Percentiles rank a stretch among this genome's conserved stretches.
phyloP scores from a whole-genome alignment of 2,329 filamentous ascomycete species.

The Periconia digitata region DNA sequence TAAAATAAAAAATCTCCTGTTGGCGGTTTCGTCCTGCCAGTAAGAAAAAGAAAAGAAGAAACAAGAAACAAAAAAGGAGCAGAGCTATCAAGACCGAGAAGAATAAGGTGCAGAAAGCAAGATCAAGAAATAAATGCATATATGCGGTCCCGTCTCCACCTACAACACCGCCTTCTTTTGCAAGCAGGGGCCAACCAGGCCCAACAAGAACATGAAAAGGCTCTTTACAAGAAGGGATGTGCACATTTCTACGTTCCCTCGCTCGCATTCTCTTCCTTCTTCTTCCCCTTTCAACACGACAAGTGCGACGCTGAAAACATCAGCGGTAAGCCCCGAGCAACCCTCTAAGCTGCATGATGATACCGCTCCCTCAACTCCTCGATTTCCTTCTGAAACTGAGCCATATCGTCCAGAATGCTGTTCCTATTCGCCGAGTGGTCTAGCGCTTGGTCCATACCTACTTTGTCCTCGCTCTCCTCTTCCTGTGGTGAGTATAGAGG shows the following conservation, averaged over 20 bases:
- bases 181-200: no score
- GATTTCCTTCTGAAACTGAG: conserved; percentile 43
- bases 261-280: not conserved
- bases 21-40: no score
- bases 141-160: no score
- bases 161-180: no score
- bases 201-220: no score
- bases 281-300: not conserved
- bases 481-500: conserved; percentile 30
- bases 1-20: no score
- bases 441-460: not conserved
- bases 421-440: conserved; percentile 10
- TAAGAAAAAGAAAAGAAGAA: no score
- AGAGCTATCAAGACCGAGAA: no score
- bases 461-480: conserved; percentile 21
- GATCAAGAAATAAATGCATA: no score
- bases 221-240: not conserved
- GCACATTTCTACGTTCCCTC: not conserved
- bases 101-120: no score
- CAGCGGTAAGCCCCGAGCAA: conserved; percentile 1
- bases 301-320: conserved; percentile 1
- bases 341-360: conserved; percentile 17
- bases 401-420: conserved; percentile 43
- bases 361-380: conserved; percentile 39
- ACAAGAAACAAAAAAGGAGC: no score